These are phyloP conservation scores for Amanita rubescens DNA, from an alignment of 768 basidiomycete species.

Conservation along the genomic window DNA sequence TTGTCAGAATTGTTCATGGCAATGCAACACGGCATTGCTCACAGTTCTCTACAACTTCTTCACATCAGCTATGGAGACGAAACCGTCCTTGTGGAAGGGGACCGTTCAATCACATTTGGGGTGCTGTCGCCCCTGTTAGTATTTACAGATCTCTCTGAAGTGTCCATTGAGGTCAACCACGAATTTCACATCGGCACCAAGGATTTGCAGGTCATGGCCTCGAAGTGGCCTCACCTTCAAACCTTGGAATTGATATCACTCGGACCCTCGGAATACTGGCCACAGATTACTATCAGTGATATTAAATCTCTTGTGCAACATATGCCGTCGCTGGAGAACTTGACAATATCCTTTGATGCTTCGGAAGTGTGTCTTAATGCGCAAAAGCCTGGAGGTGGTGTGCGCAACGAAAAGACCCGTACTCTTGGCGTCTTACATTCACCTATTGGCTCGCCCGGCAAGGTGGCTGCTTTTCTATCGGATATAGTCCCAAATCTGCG, in stretches of 20 bases:
- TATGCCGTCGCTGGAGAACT: not conserved
- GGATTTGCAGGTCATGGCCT: not conserved
- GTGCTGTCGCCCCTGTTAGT: not conserved
- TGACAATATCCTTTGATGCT: not conserved
- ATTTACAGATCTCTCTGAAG: not conserved
- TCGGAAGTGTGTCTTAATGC: too few relatives aligned
- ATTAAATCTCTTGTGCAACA: not conserved
- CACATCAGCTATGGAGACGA: not conserved
- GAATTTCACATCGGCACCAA: not conserved
- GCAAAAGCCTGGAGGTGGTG: not conserved
- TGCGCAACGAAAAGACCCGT: not conserved
- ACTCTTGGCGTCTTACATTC: not conserved
- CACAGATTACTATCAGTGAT: not conserved
- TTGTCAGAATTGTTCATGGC: not conserved
- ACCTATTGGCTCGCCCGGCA: not conserved
- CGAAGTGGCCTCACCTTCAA: not conserved
- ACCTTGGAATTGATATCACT: not conserved
- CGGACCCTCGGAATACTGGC: not conserved
- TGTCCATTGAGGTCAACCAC: not conserved
- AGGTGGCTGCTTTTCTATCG: slow-evolving; percentile 1
- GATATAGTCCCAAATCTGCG: not conserved
- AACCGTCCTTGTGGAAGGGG: not conserved
- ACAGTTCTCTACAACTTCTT: not conserved
- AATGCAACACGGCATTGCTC: not conserved
- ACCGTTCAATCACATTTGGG: not conserved